Conservation (phyloP, 257 asterid genomes). For the Nicotiana tomentosiformis region DNA sequence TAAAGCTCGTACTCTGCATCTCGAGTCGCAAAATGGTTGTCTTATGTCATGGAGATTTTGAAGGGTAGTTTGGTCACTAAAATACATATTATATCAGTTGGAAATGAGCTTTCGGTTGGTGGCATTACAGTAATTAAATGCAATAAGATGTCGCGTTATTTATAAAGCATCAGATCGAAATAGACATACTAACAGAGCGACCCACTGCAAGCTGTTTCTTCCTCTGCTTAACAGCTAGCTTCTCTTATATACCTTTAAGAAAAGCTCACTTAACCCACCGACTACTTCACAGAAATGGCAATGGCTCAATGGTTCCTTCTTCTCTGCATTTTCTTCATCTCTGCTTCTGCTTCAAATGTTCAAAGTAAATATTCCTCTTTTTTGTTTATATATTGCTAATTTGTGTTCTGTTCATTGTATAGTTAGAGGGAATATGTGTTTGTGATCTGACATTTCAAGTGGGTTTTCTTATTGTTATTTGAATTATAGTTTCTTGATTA, state of each 20-base stretch:
- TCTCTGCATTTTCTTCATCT: slow-evolving; percentile 14
- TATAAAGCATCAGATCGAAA: slow-evolving; percentile 25
- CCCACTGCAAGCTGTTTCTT: neutral
- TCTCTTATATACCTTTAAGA: neutral
- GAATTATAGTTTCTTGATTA: neutral
- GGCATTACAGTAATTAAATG: slow-evolving; percentile 15
- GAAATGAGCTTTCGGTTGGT: neutral
- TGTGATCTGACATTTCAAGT: slow-evolving; percentile 18
- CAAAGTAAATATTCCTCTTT: slow-evolving; percentile 28
- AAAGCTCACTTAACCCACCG: neutral
- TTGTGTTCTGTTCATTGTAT: slow-evolving; percentile 6
- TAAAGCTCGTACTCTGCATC: too few species aligned
- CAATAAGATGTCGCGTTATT: slow-evolving; percentile 7
- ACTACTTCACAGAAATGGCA: neutral
- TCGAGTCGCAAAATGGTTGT: too few species aligned
- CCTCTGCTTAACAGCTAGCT: slow-evolving; percentile 10
- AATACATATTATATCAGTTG: neutral
- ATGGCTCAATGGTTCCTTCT: slow-evolving; percentile 7
- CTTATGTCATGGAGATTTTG: too few species aligned
- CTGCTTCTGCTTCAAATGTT: slow-evolving; percentile 19
- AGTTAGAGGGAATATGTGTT: neutral
- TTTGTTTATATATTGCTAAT: neutral
- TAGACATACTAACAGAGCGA: slow-evolving; percentile 14
- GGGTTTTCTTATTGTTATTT: slow-evolving; percentile 13
- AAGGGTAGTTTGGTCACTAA: neutral